Base-by-base conservation (phyloP, 202 grass and related monocot genomes). In the Dendrocalamus latiflorus region DNA sequence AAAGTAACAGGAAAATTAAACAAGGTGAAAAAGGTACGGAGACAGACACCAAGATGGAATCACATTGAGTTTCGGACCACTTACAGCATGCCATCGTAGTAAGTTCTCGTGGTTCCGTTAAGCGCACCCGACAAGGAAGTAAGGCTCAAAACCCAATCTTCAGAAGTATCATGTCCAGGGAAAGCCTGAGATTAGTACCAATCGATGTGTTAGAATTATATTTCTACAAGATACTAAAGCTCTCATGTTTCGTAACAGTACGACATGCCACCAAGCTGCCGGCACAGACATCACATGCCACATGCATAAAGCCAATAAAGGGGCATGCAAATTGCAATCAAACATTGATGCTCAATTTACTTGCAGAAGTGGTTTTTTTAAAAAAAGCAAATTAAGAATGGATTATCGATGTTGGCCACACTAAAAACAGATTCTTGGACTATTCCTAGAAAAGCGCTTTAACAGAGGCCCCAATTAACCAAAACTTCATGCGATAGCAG, bases 11-110 rank as follows among this genome's bases (percentile, higher is more conserved):
- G n/a, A 70, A 53, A 78, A 78, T 18, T 10, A 78, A 64, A 81
- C 39, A 58, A 51, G 44, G 9, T 70, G 22, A 34, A 24, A 43
- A 90, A 5, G 13, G 36, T 76, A 53, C 44, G 75, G 39, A 53
- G 9, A 15, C 39, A 73, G 39, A 42, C 30, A 42, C 39, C 5
- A 74, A 73, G 39, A 57, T 69, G 26, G 25, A 64, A 89, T 65
- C 26, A 41, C 8, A 67, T 73, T 36, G 18, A 85, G 20, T 69
- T 87, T 65, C 55, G 41, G 36, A 42, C 13, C 45, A 85, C 96
- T 93, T 79, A 99, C 96, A 83, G 65, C 96, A 99, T 99, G 84
- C 96, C 96, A 9, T 99, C 96, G 22, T 89, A 99, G 81, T 99
- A 99, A 76, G 93, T 96, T 83, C 96, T 91, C 5, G 96, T 99